Evolutionary conservation across 495 filamentous ascomycete genomes (phyloP), one percentile per base, ranked within the genome.

Genomic region (Daldinia bambusicola): DNA sequence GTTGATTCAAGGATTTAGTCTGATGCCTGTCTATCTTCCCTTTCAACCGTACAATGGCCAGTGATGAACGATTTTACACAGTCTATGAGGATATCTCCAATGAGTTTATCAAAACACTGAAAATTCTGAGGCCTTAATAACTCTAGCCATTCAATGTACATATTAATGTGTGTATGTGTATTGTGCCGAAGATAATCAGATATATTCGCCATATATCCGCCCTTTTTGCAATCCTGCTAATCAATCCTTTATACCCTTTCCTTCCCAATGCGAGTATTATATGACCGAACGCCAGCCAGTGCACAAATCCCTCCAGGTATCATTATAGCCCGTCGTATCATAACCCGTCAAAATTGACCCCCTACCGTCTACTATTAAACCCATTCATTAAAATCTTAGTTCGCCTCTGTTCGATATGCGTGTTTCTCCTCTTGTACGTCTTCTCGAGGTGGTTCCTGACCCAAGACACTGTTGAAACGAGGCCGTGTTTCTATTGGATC

Each of bases 51-150:
- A 41, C 57, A 58, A 40, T 30, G 73, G 75, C 75, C 75, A 55
- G 59, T 77, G 75, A 77, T 75, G 75, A 77, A 55, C 69, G n/a
- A 66, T 74, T 50, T 71, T 77, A 71, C 51, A 72, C 67, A 71
- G 60, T 71, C 71, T 75, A 77, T 64, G 75, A 77, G 75, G 75
- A 75, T 74, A 38, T 59, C 70, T 74, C 71, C 71, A 64, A 74
- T 74, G 71, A 71, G 51, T 63, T 60, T 70, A 71, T 72, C 67
- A 67, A 61, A 64, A 77, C 75, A 77, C 75, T 77, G 75, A 77
- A 77, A 77, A 77, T 77, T 77, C 75, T 77, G 75, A 77, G 75
- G 75, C 75, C 73, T 67, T 70, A 16, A 32, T 73, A 45, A 26
- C 38, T 70, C 26, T 51, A 22, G 63, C 14, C 43, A 48, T 4